These are phyloP conservation scores for Quercus variabilis DNA, from an alignment of 306 rosid genomes.

Conservation along the genomic window DNA sequence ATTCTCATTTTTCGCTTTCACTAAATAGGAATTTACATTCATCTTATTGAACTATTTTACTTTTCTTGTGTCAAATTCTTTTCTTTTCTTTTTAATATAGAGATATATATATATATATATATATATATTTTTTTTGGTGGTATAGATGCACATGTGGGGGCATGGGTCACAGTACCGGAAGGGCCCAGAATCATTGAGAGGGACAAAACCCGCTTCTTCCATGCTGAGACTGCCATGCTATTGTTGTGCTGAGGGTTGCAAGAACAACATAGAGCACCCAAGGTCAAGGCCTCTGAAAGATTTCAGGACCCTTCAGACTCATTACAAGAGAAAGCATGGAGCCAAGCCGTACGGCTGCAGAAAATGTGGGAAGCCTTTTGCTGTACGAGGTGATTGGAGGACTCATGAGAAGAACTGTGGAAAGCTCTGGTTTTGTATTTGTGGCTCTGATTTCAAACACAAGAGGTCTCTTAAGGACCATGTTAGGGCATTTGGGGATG, in stretches of 20 bases:
- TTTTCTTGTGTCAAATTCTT: not conserved
- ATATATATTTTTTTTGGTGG: not conserved
- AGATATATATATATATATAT: too few relatives aligned
- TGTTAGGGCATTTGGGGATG: conserved; percentile 77
- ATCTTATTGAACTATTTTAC: not conserved
- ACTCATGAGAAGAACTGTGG: conserved; percentile 98
- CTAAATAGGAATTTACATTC: not conserved
- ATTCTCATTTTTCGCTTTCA: too few relatives aligned
- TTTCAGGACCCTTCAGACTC: conserved; percentile 86
- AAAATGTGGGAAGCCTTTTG: conserved; percentile 81
- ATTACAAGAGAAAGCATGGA: conserved; percentile 92
- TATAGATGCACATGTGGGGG: conserved; percentile 99
- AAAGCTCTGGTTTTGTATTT: conserved; percentile 90
- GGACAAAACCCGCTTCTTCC: conserved; percentile 72
- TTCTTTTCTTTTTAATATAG: not conserved
- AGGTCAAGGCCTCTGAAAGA: conserved; percentile 87
- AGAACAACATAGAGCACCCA: conserved; percentile 79
- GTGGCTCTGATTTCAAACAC: conserved; percentile 94
- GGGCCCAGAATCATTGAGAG: conserved; percentile 85
- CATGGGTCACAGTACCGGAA: conserved; percentile 91
- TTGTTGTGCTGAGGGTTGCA: conserved; percentile 93
- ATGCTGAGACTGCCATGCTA: conserved; percentile 82
- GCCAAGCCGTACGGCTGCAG: conserved; percentile 83
- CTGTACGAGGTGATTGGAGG: conserved; percentile 92
- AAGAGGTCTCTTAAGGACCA: conserved; percentile 92